phyloP scores from a whole-genome alignment of 2,329 filamentous ascomycete species.

The Penicillium psychrosexuale region DNA sequence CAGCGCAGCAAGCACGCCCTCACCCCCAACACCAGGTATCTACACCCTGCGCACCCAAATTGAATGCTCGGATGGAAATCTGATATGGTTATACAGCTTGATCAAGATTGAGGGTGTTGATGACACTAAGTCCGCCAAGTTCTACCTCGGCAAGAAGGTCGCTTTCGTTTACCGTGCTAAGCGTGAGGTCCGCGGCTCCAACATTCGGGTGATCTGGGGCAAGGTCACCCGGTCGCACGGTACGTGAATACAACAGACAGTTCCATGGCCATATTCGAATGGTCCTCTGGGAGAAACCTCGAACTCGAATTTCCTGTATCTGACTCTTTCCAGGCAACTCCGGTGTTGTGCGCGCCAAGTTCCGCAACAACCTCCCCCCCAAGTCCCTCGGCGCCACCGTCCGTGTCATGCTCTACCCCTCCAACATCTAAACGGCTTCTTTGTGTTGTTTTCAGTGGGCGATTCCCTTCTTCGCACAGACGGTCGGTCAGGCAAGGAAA shows the following conservation, averaged over 20 bases:
- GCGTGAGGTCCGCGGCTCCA: conserved; percentile 93
- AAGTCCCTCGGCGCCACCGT: conserved; percentile 95
- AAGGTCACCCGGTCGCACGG: conserved; percentile 95
- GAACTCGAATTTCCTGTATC: neutral
- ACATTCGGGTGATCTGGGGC: conserved; percentile 99
- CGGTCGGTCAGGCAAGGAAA: conserved; percentile 36
- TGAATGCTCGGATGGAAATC: conserved; percentile 18
- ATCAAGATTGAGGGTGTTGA: conserved; percentile 99
- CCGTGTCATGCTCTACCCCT: conserved; percentile 97
- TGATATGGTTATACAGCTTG: conserved; percentile 55
- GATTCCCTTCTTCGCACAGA: conserved; percentile 38
- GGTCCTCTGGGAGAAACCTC: neutral
- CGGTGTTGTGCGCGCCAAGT: conserved; percentile 96
- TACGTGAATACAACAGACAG: conserved; percentile 47
- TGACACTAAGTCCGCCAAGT: conserved; percentile 82
- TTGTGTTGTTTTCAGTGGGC: conserved; percentile 33
- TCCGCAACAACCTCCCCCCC: conserved; percentile 91
- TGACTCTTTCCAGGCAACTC: conserved; percentile 70
- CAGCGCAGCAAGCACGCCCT: conserved; percentile 90
- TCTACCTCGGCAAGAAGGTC: conserved; percentile 99
- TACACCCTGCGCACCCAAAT: conserved; percentile 15
- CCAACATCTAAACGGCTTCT: conserved; percentile 74
- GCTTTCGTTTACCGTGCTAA: conserved; percentile 97
- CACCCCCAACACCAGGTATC: conserved; percentile 72
- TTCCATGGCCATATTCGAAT: neutral